A percentile compares a stretch with the other conserved stretches of the same genome.
phyloP scores from a whole-genome alignment of 2,329 filamentous ascomycete genomes.

The Trichoderma sp. region DNA sequence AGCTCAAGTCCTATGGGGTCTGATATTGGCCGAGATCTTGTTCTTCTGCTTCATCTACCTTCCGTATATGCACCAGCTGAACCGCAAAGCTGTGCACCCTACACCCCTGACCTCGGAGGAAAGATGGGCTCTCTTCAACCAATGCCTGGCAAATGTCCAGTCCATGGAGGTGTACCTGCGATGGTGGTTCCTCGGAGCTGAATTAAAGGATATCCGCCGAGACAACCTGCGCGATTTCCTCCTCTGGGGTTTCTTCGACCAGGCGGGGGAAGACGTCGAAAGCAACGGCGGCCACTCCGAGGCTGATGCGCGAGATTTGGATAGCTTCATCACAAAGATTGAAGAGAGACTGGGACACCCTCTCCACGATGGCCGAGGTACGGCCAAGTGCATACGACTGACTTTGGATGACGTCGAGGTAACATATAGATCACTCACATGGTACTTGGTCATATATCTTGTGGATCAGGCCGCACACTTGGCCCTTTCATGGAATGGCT shows the following conservation, averaged over 20 bases:
- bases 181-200: slow-evolving; percentile 65
- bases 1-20: slow-evolving; percentile 28
- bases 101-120: slow-evolving; percentile 43
- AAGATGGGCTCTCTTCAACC: slow-evolving; percentile 55
- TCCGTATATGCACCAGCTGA: slow-evolving; percentile 43
- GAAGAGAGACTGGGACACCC: slow-evolving; percentile 52
- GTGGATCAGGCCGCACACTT: slow-evolving; percentile 53
- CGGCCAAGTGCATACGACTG: slow-evolving; percentile 57
- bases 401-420: slow-evolving; percentile 64
- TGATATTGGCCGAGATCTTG: slow-evolving; percentile 40
- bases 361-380: slow-evolving; percentile 54
- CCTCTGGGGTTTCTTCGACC: slow-evolving; percentile 65
- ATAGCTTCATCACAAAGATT: slow-evolving; percentile 48
- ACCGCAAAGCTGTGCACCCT: slow-evolving; percentile 41
- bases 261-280: slow-evolving; percentile 32
- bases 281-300: neutral
- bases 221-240: slow-evolving; percentile 69
- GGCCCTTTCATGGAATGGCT: slow-evolving; percentile 47
- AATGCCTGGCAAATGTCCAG: slow-evolving; percentile 54
- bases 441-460: slow-evolving; percentile 58
- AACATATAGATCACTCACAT: slow-evolving; percentile 60
- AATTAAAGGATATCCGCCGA: slow-evolving; percentile 54
- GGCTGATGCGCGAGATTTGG: slow-evolving; percentile 36
- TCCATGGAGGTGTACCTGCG: slow-evolving; percentile 57
- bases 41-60: slow-evolving; percentile 45